phyloP scores from a whole-genome alignment of 805 yeast species.

The Myxozyma lipomycoides region DNA sequence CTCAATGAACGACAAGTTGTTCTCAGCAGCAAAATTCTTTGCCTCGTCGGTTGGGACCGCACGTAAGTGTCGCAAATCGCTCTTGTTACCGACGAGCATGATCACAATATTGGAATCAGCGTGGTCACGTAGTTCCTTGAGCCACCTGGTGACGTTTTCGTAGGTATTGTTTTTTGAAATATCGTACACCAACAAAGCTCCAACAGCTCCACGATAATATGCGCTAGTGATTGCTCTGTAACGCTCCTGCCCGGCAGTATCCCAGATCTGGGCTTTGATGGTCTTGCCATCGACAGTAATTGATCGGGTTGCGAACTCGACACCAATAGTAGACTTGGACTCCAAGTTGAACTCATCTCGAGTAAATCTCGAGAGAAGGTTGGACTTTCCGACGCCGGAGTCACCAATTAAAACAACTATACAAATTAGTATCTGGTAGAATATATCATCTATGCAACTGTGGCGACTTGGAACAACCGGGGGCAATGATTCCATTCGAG shows the following conservation, averaged over 20 bases:
- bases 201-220: constrained; percentile 96
- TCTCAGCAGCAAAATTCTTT: constrained; percentile 84
- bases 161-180: constrained; percentile 88
- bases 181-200: constrained; percentile 93
- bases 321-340: constrained; percentile 93
- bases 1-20: constrained; percentile 87
- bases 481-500: too few relatives aligned
- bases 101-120: constrained; percentile 96
- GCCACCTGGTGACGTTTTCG: constrained; percentile 89
- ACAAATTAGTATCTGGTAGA: background rate
- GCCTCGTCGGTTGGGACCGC: constrained; percentile 99
- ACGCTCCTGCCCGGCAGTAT: constrained; percentile 98
- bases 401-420: constrained; percentile 90
- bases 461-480: background rate
- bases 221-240: constrained; percentile 97
- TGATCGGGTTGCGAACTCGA: constrained; percentile 95
- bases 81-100: constrained; percentile 94
- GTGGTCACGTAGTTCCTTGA: constrained; percentile 89
- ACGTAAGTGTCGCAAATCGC: constrained; percentile 87
- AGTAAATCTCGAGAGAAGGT: constrained; percentile 87
- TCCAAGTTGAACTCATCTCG: constrained; percentile 94
- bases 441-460: background rate
- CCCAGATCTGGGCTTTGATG: constrained; percentile 97
- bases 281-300: constrained; percentile 93
- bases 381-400: constrained; percentile 95